phyloP scores from a whole-genome alignment of 495 filamentous ascomycete species.

The Penicillium cosmopolitanum region DNA sequence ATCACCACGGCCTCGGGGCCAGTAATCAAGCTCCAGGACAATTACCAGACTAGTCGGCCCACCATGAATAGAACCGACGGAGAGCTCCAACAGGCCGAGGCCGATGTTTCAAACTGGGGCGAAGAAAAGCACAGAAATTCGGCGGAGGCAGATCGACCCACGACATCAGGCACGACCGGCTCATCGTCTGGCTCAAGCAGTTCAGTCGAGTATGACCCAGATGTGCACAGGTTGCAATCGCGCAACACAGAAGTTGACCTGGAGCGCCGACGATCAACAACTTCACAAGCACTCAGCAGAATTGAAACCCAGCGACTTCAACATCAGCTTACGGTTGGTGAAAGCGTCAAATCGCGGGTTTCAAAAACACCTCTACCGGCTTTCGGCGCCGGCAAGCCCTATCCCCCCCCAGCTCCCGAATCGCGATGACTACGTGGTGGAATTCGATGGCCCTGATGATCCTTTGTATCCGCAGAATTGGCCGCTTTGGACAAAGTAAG shows the following conservation, averaged over 20 bases:
- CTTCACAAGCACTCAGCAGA: slow-evolving; percentile 66
- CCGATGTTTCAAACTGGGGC: slow-evolving; percentile 16
- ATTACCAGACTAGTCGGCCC: not conserved
- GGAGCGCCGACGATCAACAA: slow-evolving; percentile 56
- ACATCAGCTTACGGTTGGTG: slow-evolving; percentile 42
- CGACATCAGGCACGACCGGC: slow-evolving; percentile 25
- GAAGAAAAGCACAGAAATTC: slow-evolving; percentile 22
- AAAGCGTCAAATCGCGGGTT: slow-evolving; percentile 35
- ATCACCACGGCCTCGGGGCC: slow-evolving; percentile 4
- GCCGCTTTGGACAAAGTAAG: slow-evolving; percentile 71
- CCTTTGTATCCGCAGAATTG: slow-evolving; percentile 82
- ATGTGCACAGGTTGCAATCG: slow-evolving; percentile 36
- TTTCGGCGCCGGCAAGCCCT: slow-evolving; percentile 75
- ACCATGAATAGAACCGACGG: slow-evolving; percentile 19
- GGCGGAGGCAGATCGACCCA: slow-evolving; percentile 18
- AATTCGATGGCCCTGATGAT: slow-evolving; percentile 70
- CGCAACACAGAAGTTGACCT: slow-evolving; percentile 67
- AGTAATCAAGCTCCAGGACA: not conserved
- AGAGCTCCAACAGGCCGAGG: slow-evolving; percentile 18
- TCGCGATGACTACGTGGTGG: slow-evolving; percentile 55
- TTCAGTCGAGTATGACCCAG: slow-evolving; percentile 34
- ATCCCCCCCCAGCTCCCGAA: slow-evolving; percentile 69
- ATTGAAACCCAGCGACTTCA: slow-evolving; percentile 60
- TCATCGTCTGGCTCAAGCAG: slow-evolving; percentile 34
- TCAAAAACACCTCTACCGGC: slow-evolving; percentile 51